Percentiles rank a stretch among this genome's conserved stretches.
These are phyloP conservation scores for Diaporthe sp. DNA, from an alignment of 2,329 filamentous ascomycete species.

Conservation along the genomic window DNA sequence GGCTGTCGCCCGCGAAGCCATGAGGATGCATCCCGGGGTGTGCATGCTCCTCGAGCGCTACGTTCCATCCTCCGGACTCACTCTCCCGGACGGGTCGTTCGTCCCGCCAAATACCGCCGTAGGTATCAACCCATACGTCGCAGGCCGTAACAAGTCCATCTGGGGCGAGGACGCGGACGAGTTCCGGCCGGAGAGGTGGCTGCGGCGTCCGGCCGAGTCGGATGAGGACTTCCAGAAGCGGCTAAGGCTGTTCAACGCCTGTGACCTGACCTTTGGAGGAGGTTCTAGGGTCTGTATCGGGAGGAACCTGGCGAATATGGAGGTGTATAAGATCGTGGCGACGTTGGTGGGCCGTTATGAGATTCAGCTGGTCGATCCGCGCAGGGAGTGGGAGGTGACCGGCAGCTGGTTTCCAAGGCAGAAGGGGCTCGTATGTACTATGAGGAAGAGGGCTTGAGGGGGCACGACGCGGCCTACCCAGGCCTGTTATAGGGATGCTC, in stretches of 20 bases:
- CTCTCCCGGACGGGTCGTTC: slow-evolving; percentile 52
- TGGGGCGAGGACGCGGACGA: slow-evolving; percentile 36
- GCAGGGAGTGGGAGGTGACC: slow-evolving; percentile 39
- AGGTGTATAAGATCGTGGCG: slow-evolving; percentile 33
- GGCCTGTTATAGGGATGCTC: not conserved
- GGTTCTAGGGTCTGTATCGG: slow-evolving; percentile 37
- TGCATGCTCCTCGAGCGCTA: slow-evolving; percentile 64
- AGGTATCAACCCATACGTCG: slow-evolving; percentile 34
- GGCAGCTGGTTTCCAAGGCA: slow-evolving; percentile 3
- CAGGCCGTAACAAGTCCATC: slow-evolving; percentile 27
- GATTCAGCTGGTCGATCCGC: slow-evolving; percentile 27
- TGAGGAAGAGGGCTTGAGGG: not conserved
- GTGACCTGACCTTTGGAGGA: slow-evolving; percentile 23
- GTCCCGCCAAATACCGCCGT: slow-evolving; percentile 21
- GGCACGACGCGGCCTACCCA: rapidly evolving
- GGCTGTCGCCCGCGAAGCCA: slow-evolving; percentile 65
- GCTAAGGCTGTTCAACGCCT: slow-evolving; percentile 17
- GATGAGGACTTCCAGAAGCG: not conserved
- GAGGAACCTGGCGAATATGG: slow-evolving; percentile 23
- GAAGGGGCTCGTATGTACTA: not conserved
- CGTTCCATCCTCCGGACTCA: slow-evolving; percentile 58
- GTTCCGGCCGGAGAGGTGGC: slow-evolving; percentile 38
- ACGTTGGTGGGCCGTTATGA: slow-evolving; percentile 28
- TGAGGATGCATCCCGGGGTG: slow-evolving; percentile 64
- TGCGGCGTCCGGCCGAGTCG: not conserved